Evolutionary conservation across 352 stramenopile genomes (phyloP), one percentile per base, ranked within the genome.

Genomic region (Peronospora destructor): DNA sequence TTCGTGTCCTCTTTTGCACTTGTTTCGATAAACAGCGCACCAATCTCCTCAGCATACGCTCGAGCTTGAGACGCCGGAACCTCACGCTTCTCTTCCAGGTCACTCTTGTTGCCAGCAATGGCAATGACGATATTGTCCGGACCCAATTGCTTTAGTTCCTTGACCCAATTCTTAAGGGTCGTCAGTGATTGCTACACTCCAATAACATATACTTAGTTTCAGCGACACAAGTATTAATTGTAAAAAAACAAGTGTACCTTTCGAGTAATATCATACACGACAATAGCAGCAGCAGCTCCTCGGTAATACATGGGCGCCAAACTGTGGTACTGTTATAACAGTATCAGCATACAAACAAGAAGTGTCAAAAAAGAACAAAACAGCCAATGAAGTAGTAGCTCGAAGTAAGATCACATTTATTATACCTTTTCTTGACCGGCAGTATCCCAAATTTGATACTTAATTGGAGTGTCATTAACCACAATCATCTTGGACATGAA

Each of bases 391-490:
- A 21, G 19, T 21, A 21, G n/a, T n/a, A 21, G 3, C 19, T 3
- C 3, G 1, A 21, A 21, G 19, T 21, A 21, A 21, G 1, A 1
- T 21, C 19, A 3, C 3, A 21, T 21, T 3, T 21, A 21, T 3
- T 21, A 21, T 56, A 87, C 75, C 69, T 92, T 92, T 54, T 98
- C 95, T 77, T 99, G 95, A 12, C 96, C 96, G 28, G 96, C 96
- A 11, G 96, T 99, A 68, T 98, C 95, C 95, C 94, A 98, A 65
- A 99, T 98, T 72, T 98, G 91, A 64, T 98, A 98, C 76, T 97
- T 97, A 56, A 96, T 94, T 40, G 87, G 79, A 38, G 81, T 80
- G 60, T 92, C 84, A 50, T 96, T 91, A 33, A 97, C 83, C 32
- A 93, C 76, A 46, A 97, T 91, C 62, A 97, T 96, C 76, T 98